A percentile compares a stretch with the other conserved stretches of the same genome.
Conservation (phyloP, 1,284 basidiomycete genomes). For the Ganoderma leucocontextum region DNA sequence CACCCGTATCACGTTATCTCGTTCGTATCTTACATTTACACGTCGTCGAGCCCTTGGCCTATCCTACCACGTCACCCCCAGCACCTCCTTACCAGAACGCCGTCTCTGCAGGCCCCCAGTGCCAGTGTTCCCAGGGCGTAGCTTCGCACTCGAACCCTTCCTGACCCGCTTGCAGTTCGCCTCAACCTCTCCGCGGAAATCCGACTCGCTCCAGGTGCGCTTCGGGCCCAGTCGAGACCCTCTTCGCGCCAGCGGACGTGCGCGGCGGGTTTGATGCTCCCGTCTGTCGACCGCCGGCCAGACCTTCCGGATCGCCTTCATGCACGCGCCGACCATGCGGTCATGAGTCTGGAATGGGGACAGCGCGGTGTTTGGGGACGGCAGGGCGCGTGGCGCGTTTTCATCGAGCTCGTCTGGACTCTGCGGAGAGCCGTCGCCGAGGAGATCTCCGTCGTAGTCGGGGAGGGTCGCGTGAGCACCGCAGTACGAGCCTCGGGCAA, state of each 20-base stretch:
- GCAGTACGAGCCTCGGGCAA: not conserved
- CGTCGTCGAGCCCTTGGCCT: too few relatives aligned
- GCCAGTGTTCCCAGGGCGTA: not conserved
- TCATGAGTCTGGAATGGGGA: not conserved
- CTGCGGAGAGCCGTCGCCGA: too few relatives aligned
- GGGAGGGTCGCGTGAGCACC: not conserved
- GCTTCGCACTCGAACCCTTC: not conserved
- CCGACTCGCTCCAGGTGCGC: not conserved
- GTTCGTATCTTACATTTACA: too few relatives aligned
- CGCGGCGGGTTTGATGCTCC: not conserved
- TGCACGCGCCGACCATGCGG: constrained; percentile 7
- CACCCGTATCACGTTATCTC: too few relatives aligned
- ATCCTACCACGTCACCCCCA: not conserved
- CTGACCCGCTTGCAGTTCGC: not conserved
- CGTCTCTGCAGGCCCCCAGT: not conserved
- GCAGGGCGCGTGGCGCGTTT: not conserved
- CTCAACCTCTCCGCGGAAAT: not conserved
- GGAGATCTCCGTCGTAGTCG: not conserved
- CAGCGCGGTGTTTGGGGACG: not conserved
- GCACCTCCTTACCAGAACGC: not conserved
- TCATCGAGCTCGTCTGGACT: not conserved
- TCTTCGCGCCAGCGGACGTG: not conserved
- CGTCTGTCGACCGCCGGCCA: constrained; percentile 5
- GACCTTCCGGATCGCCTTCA: constrained; percentile 10
- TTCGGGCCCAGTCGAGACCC: not conserved